phyloP scores from a whole-genome alignment of 192 early-diverging fungal species.

The Rhizophagus clarus region DNA sequence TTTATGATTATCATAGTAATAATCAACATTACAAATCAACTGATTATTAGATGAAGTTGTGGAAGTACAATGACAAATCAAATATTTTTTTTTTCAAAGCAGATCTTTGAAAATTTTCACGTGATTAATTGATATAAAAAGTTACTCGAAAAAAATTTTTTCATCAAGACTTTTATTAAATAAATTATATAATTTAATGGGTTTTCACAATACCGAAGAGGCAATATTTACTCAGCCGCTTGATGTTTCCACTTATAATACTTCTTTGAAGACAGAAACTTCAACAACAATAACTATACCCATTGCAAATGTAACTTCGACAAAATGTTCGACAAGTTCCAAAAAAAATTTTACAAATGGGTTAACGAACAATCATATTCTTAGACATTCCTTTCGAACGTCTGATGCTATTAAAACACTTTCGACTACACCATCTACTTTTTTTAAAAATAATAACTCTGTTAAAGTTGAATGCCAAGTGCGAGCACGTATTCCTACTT shows the following conservation, averaged over 20 bases:
- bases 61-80: too few relatives aligned
- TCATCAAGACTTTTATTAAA: too few relatives aligned
- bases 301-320: not conserved
- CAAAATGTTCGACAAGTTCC: not conserved
- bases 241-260: conserved; percentile 17
- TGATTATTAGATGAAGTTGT: too few relatives aligned
- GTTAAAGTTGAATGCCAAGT: conserved; percentile 57
- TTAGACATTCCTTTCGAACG: not conserved
- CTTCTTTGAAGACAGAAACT: not conserved
- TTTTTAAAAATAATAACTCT: not conserved
- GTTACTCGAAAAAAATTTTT: not conserved
- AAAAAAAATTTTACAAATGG: conserved; percentile 31
- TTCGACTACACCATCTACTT: not conserved
- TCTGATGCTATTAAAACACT: not conserved
- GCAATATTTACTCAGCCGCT: conserved; percentile 7
- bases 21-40: not conserved
- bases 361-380: not conserved
- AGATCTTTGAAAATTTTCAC: not conserved
- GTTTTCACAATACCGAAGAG: conserved; percentile 1
- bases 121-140: not conserved
- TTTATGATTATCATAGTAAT: too few relatives aligned
- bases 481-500: conserved; percentile 78
- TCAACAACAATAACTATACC: not conserved
- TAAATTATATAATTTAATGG: conserved; percentile 1
- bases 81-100: not conserved